Evolutionary conservation across 192 early-diverging fungal genomes (phyloP), one percentile per base, ranked within the genome.

Genomic region (Obelidium mucronatum): DNA sequence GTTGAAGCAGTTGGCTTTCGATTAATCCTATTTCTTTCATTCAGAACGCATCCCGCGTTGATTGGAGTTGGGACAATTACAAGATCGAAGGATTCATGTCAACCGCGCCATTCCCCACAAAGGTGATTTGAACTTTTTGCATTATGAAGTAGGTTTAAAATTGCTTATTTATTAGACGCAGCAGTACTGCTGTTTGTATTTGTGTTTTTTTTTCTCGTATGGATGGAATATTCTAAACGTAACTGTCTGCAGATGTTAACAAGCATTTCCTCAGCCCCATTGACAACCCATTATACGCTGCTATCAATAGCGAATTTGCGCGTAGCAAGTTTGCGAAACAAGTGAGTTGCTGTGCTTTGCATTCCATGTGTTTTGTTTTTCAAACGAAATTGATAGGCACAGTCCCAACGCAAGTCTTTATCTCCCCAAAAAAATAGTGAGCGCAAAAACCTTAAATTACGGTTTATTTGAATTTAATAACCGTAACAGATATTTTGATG

Each of bases 151-250:
- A 60, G 13, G 11, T 60, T 6, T 51, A 67, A n/a, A 54, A 61
- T n/a, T 40, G 62, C 15, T 40, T 1, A n/a, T 17, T 37, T 61
- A 55, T 22, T 75, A 86, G 84, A 63, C 68, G 19, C 86, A 88
- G 77, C 88, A 89, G 66, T 88, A 88, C 78, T 76, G 88, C 35
- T 88, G 85, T 87, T 78, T 48, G 72, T 77, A 59, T 67, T 26
- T n/a, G 42, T 11, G 17, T 17, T 44, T 17, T 44, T 44, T 44
- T 17, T 44, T 44, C 6, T 11, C 5, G 6, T 44, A 44, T 44
- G 5, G 42, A 5, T 44, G 42, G n/a, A 44, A 44, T 44, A 11
- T 17, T 44, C 17, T 44, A 44, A 44, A 44, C 5, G 42, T 44
- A 5, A 44, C n/a, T n/a, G n/a, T n/a, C 73, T 69, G 40, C 78